Conservation (phyloP, 1,284 basidiomycete species). For the Neotropicomus parvogracilis region DNA sequence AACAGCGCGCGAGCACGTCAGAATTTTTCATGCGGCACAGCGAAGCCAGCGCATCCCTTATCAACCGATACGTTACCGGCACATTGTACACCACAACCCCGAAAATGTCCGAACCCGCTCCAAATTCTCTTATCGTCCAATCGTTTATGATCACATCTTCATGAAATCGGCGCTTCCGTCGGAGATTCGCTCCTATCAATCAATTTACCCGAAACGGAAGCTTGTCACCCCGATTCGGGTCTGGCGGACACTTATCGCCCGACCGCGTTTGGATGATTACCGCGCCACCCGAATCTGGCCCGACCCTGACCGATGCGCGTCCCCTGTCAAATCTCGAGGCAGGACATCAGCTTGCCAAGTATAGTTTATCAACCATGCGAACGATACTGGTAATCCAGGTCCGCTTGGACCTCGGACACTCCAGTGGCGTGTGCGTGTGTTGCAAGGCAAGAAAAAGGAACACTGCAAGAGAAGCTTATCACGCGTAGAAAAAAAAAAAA, state of each 20-base stretch:
- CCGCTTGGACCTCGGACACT: slow-evolving; percentile 1
- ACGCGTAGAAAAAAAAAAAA: neutral
- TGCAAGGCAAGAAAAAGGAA: too few relatives aligned
- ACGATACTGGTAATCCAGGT: neutral
- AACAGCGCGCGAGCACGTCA: too few relatives aligned
- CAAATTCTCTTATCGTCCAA: slow-evolving; percentile 7
- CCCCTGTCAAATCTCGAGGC: neutral
- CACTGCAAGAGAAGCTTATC: too few relatives aligned
- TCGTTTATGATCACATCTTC: neutral
- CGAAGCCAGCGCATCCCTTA: too few relatives aligned
- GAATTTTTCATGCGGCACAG: too few relatives aligned
- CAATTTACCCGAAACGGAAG: neutral
- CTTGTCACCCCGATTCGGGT: too few relatives aligned
- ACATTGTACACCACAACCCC: neutral
- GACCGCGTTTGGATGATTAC: neutral
- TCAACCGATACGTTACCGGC: too few relatives aligned
- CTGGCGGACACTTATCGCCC: slow-evolving; percentile 1
- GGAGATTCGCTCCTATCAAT: neutral
- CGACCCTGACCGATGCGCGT: neutral
- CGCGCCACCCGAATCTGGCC: too few relatives aligned
- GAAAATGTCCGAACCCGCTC: neutral
- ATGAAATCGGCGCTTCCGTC: neutral
- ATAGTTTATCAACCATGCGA: neutral
- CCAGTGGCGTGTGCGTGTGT: neutral
- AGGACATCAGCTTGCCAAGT: neutral